Base-by-base conservation (phyloP, 2,329 filamentous ascomycete genomes). In the Fusarium abutilonis region DNA sequence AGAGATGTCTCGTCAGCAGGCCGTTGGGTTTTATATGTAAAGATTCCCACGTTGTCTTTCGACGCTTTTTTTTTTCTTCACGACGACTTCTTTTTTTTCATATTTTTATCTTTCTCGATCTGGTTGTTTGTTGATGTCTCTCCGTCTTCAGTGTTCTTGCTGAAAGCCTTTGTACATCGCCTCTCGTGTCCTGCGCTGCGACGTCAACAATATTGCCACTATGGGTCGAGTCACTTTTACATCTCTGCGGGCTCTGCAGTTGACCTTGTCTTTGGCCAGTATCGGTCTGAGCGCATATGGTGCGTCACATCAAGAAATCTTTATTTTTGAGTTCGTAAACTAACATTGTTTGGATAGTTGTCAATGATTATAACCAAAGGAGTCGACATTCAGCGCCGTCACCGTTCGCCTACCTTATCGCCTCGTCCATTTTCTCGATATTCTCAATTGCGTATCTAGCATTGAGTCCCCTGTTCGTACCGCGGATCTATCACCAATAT, bases 391-490 rank as follows among this genome's bases (percentile, higher is more conserved):
- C 79, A 15, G 80, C 85, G n/a, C 86, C 86, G 0, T 76, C 79
- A 4, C 80, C 85, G 60, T 74, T 88, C 74, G 83, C 81, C 76
- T 87, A 86, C 72, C 74, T 88, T 60, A 74, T 88, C 67, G 83
- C 85, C 68, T 77, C 77, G 23, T 80, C 84, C 2, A 62, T 84
- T 39, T 81, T 84, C 68, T 83, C 85, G 26, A 70, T 87, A 34
- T 21, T 86, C 49, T 86, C 85, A 9, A 71, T 87, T 48, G 70
- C 74, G 45, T 86, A 85, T 67, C 77, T 87, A 17, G 83, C 85
- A 68, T 45, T 83, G 34, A 72, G 78, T 9, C 79, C 83, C 6
- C 78, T 79, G 42, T 81, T 81, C 56, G 65, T 75, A 13, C 77
- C 80, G 1, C 74, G 76, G 38, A 77, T 76, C 35, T 79, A 80